These are phyloP conservation scores for Periglandula ipomoeae DNA, from an alignment of 2,329 filamentous ascomycete genomes.

Conservation along the genomic window DNA sequence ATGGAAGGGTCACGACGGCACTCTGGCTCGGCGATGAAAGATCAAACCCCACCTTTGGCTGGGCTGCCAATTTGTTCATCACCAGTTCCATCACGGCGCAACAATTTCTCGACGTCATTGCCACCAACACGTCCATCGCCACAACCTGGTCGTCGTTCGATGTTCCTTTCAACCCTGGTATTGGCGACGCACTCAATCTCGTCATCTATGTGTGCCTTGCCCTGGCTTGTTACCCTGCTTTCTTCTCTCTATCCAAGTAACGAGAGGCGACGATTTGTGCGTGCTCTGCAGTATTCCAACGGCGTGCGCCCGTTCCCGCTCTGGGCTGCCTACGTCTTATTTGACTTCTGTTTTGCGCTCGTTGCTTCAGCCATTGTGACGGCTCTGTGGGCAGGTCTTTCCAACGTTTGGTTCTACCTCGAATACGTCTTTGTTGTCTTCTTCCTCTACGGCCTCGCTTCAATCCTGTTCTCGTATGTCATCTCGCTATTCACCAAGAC, in stretches of 20 bases:
- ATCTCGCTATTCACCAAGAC: conserved; percentile 72
- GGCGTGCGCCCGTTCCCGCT: conserved; percentile 74
- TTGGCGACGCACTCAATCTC: conserved; percentile 67
- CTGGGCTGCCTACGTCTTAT: conserved; percentile 74
- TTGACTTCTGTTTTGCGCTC: conserved; percentile 71
- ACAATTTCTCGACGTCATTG: conserved; percentile 55
- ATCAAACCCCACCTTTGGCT: conserved; percentile 58
- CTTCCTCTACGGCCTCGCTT: conserved; percentile 69
- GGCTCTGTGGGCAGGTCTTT: conserved; percentile 58
- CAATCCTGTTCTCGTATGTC: conserved; percentile 68
- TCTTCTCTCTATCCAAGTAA: conserved; percentile 89
- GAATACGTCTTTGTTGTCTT: conserved; percentile 78
- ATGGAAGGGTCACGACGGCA: conserved; percentile 61
- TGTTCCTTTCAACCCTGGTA: conserved; percentile 57
- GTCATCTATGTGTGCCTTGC: conserved; percentile 75
- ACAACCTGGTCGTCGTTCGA: conserved; percentile 70
- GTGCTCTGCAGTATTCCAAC: conserved; percentile 84
- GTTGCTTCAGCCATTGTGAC: conserved; percentile 54
- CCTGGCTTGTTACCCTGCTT: conserved; percentile 69
- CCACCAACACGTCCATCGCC: conserved; percentile 59
- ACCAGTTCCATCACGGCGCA: conserved; percentile 52
- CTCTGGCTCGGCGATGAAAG: conserved; percentile 62
- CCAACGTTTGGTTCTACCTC: conserved; percentile 64
- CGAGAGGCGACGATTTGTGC: conserved; percentile 69
- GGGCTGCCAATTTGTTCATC: conserved; percentile 53